Base-by-base conservation (phyloP, 208 protist species). In the Wallacemonas sp. region DNA sequence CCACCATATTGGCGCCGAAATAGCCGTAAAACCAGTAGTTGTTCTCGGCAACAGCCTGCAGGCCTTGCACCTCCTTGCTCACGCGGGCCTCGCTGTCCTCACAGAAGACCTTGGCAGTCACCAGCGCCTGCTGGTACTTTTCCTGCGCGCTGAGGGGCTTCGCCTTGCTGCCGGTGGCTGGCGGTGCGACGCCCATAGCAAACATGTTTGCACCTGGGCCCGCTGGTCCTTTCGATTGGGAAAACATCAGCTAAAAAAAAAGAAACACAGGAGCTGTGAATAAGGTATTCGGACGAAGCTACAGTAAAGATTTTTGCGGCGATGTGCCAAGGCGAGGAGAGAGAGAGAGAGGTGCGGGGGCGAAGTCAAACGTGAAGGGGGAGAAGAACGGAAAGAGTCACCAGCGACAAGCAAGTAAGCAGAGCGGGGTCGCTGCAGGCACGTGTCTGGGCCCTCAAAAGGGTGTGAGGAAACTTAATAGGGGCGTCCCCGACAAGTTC, bases 21-120 rank as follows among this genome's bases (percentile, higher is more conserved):
- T 94, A 96, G 16, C 91, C 91, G 62, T 96, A 96, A 28, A 79
- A 84, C 86, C 86, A 94, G 73, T 91, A 91, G 52, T 63, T 87
- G 74, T 76, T 93, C 36, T 86, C 77, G 3, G 82, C 81, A 18
- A 96, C 81, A 10, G 76, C 80, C 23, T 74, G 61, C 61, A 89
- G 86, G 44, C 67, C 39, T 3, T 94, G 82, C 68, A 85, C 80
- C 41, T 74, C 63, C 54, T 82, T 84, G 23, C 45, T 65, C 36
- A 96, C 59, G 20, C 78, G 73, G 10, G 48, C 70, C 11, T 74
- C 69, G 65, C 89, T 94, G 41, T 90, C 82, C 55, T 92, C 86
- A 38, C 89, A 63, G 52, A 94, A 94, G 14, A 91, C 87, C 33
- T 76, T 79, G 2, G 87, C 91, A 7, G 79, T 88, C 18, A 86